Percentiles rank a stretch among this genome's conserved stretches.
phyloP scores from a whole-genome alignment of 2,329 filamentous ascomycete genomes.

The Penicillium frequentans region DNA sequence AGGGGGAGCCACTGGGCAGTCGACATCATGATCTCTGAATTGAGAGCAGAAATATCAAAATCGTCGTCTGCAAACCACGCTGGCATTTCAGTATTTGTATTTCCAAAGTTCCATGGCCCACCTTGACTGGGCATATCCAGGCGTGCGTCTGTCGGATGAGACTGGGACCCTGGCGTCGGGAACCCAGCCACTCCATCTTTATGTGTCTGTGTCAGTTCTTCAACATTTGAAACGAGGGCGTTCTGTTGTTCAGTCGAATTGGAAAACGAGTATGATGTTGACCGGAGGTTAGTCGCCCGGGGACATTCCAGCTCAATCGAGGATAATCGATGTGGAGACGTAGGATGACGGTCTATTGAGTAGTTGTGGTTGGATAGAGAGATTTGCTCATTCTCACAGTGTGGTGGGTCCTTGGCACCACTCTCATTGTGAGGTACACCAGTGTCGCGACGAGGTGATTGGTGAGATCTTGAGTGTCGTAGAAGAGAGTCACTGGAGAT shows the following conservation, averaged over 20 bases:
- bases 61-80: slow-evolving; percentile 22
- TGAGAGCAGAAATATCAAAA: slow-evolving; percentile 23
- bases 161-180: background rate
- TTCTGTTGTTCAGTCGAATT: background rate
- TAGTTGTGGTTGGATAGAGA: background rate
- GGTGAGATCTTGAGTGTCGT: slow-evolving; percentile 9
- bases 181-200: background rate
- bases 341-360: background rate
- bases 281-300: background rate
- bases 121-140: background rate
- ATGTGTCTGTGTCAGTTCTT: background rate
- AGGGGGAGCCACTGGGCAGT: background rate
- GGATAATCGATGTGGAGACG: background rate
- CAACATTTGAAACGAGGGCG: background rate
- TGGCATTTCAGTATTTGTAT: slow-evolving; percentile 5
- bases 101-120: background rate
- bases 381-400: background rate
- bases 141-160: background rate
- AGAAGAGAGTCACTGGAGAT: slow-evolving; percentile 11
- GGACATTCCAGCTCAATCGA: background rate
- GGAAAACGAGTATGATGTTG: background rate
- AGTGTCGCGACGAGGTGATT: background rate
- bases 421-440: background rate
- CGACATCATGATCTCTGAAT: slow-evolving; percentile 6
- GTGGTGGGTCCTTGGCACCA: background rate